These are phyloP conservation scores for Phytophthora megakarya DNA, from an alignment of 352 stramenopile genomes.

Conservation along the genomic window DNA sequence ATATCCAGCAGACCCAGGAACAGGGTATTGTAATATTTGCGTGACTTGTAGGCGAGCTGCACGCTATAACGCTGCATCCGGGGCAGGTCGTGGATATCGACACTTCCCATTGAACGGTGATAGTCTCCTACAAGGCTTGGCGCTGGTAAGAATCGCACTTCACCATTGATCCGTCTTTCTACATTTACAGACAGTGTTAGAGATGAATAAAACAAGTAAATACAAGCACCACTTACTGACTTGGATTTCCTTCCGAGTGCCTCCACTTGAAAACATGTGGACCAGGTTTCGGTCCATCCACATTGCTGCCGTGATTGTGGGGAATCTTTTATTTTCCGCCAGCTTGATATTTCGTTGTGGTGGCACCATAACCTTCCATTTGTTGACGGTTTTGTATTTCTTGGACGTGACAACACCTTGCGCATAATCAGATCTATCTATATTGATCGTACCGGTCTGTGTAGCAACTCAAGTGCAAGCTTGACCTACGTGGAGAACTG, in stretches of 20 bases:
- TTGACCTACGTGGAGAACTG: neutral
- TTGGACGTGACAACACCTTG: neutral
- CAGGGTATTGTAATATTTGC: neutral
- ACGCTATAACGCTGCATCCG: neutral
- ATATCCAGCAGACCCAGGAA: neutral
- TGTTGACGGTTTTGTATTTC: neutral
- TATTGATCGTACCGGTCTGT: neutral
- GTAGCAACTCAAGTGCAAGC: neutral
- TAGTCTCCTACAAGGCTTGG: no score
- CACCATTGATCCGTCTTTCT: neutral
- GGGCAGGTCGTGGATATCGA: neutral
- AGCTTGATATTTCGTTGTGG: neutral
- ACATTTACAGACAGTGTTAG: no score
- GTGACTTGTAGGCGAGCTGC: neutral
- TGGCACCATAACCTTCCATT: neutral
- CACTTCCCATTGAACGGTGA: neutral
- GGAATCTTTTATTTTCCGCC: neutral
- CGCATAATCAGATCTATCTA: neutral
- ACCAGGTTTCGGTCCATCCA: neutral
- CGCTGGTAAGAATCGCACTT: neutral
- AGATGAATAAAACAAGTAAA: neutral
- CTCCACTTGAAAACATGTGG: neutral
- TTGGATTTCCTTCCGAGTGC: neutral
- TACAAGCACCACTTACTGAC: neutral
- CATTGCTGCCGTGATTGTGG: neutral